Conservation (phyloP, 768 basidiomycete species). For the Tulasnella sp. region DNA sequence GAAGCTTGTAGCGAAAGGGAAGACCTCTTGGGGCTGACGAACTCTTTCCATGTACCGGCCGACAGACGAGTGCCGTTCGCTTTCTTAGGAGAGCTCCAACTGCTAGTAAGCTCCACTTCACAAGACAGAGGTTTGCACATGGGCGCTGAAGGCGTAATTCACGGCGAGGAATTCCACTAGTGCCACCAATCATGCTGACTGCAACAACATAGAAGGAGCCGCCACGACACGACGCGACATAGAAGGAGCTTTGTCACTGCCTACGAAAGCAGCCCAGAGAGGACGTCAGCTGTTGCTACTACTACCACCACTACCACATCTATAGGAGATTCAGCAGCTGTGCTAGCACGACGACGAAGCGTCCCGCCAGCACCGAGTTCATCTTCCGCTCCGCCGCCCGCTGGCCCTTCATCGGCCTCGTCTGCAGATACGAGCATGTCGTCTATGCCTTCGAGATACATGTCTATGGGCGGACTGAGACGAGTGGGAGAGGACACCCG, state of each 20-base stretch:
- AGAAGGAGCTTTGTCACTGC: not conserved
- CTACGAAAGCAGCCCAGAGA: not conserved
- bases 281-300: not conserved
- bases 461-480: too few species aligned
- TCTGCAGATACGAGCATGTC: not conserved
- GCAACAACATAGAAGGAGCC: too few species aligned
- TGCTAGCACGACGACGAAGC: not conserved
- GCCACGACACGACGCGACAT: not conserved
- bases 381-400: not conserved
- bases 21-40: not conserved
- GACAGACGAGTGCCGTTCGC: conserved; percentile 84
- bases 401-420: too few species aligned
- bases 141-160: not conserved
- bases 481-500: not conserved
- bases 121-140: not conserved
- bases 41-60: not conserved
- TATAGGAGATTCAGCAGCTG: not conserved
- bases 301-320: not conserved
- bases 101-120: conserved; percentile 27
- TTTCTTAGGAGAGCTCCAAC: conserved; percentile 80
- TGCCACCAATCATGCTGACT: not conserved
- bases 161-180: not conserved
- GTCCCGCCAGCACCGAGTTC: not conserved
- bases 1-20: too few species aligned
- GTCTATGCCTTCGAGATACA: not conserved